Percentiles rank a stretch among this genome's conserved stretches.
phyloP scores from a whole-genome alignment of 2,329 filamentous ascomycete species.

The Daldinia sp. region DNA sequence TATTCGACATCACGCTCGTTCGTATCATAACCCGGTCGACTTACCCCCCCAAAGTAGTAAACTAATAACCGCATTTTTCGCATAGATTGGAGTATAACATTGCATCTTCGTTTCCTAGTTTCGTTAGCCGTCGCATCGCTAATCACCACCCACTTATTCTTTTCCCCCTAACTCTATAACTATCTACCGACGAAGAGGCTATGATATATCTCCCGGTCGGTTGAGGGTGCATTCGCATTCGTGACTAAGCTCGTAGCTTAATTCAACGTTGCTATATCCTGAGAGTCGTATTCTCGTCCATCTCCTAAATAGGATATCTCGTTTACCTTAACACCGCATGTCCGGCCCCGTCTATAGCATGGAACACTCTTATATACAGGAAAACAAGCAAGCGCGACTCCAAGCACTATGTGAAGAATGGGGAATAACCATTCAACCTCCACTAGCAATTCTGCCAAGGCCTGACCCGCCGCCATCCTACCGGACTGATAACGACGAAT shows the following conservation, averaged over 20 bases:
- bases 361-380: constrained; percentile 41
- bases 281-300: not conserved
- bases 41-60: constrained; percentile 1
- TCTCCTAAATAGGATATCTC: not conserved
- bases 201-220: not conserved
- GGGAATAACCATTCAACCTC: constrained; percentile 53
- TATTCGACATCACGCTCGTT: constrained; percentile 18
- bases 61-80: constrained; percentile 3
- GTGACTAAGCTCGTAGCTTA: constrained; percentile 15
- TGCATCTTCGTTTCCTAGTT: constrained; percentile 9
- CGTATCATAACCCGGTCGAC: constrained; percentile 2
- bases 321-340: constrained; percentile 20
- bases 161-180: not conserved
- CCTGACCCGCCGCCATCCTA: constrained; percentile 55
- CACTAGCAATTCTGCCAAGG: constrained; percentile 51
- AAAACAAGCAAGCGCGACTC: constrained; percentile 57
- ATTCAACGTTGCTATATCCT: not conserved
- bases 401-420: constrained; percentile 60
- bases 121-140: not conserved
- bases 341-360: constrained; percentile 35
- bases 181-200: constrained; percentile 4
- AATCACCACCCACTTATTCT: not conserved
- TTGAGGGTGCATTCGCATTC: constrained; percentile 4
- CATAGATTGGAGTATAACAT: constrained; percentile 17
- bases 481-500: constrained; percentile 59